Base-by-base conservation (phyloP, 306 rosid genomes). In the Gillenia trifoliata region DNA sequence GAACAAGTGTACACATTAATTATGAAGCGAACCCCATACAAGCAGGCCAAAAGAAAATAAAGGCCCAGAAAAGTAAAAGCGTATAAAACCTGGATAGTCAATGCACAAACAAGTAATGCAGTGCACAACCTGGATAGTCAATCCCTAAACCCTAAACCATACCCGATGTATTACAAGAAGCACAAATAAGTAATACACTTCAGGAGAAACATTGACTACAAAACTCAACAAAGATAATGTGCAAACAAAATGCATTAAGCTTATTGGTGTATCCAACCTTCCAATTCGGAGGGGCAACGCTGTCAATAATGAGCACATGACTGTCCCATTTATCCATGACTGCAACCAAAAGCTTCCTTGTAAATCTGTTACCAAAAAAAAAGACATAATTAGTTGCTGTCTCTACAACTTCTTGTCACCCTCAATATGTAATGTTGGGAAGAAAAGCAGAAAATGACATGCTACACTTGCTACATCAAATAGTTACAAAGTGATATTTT, bases 291-390 rank as follows among this genome's bases (percentile, higher is more conserved):
- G 98, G 98, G 80, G 82, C 86, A 64, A 91, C 81, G 76, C 85
- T 85, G 79, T 89, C 89, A 71, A 93, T 93, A 67, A 78, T 78
- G 41, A 64, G 74, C 71, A 87, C 94, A 60, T 91, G 89, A 56
- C 77, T 74, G 62, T 91, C 98, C 98, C 98, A 93, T 76, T 67
- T 84, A 60, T 90, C 96, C 83, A 68, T 74, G 65, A 91, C 93
- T 10, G 97, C 96, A 87, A 88, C 93, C 85, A 94, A 80, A 70
- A 94, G 83, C 76, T 91, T 92, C 86, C 90, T 88, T 0, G 96
- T 81, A 49, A 93, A 91, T 79, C 98, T 91, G 91, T 56, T 56
- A 79, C 77, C 71, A 66, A 28, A 63, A 64, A 82, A 45, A 41
- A 64, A 72, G 50, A 64, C 57, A n/a, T 56, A 26, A 66, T 67